Percentiles rank a stretch among this genome's conserved stretches.
Conservation (phyloP, 305 asterid species). For the Solanum hybrid region DNA sequence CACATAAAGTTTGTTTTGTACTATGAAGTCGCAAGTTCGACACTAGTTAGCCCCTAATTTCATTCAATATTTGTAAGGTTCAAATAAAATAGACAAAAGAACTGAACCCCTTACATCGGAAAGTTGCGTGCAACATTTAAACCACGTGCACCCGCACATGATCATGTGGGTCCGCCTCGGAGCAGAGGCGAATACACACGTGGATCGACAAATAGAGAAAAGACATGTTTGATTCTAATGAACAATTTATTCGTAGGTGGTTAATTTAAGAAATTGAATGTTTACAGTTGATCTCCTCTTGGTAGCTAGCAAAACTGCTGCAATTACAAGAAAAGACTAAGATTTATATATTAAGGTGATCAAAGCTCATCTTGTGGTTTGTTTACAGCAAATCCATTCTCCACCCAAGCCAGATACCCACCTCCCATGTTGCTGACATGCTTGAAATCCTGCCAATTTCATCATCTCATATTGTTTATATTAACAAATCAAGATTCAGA, state of each 20-base stretch:
- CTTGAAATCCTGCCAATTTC: conserved; percentile 46
- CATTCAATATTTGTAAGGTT: neutral
- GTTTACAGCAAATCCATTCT: conserved; percentile 41
- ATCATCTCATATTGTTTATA: neutral
- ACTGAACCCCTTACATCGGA: no score
- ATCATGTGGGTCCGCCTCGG: neutral
- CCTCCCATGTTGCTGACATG: conserved; percentile 71
- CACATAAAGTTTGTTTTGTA: neutral
- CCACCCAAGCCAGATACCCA: conserved; percentile 61
- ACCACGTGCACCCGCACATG: no score
- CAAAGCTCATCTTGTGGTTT: conserved; percentile 25
- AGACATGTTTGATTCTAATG: neutral
- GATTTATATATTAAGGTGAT: neutral
- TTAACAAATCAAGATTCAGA: no score
- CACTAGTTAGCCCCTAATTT: neutral
- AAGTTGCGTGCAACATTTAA: no score
- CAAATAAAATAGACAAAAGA: no score
- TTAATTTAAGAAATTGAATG: neutral
- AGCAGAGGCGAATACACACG: no score
- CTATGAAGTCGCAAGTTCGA: no score
- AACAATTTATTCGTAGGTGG: neutral
- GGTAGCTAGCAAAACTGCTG: neutral
- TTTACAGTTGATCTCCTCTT: neutral
- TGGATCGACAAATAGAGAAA: neutral
- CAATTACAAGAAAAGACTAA: no score